phyloP scores from a whole-genome alignment of 2,329 filamentous ascomycete species.

The Fusarium musae region DNA sequence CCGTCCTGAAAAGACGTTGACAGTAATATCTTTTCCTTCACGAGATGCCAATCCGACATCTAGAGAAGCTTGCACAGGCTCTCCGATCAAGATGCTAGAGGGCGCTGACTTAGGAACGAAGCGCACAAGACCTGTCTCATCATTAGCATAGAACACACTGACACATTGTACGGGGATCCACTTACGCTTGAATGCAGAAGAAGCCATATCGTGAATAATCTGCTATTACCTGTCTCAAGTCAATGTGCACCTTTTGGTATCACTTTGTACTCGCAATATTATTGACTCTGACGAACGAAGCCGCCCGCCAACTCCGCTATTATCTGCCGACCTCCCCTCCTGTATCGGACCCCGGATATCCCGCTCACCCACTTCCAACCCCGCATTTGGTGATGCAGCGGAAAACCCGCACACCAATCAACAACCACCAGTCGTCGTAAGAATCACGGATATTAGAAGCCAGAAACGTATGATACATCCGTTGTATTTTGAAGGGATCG shows the following conservation, averaged over 20 bases:
- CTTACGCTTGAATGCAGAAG: slow-evolving; percentile 5
- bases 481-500: not conserved
- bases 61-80: not conserved
- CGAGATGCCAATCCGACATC: not conserved
- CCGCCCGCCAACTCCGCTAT: not conserved
- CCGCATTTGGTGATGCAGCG: not conserved
- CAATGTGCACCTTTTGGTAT: fast-evolving
- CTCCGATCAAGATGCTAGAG: not conserved
- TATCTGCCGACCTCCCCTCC: not conserved
- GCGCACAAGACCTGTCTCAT: not conserved
- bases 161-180: fast-evolving
- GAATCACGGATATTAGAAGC: not conserved
- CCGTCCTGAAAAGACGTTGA: not conserved
- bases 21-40: not conserved
- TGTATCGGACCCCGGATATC: slow-evolving; percentile 18
- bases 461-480: slow-evolving; percentile 6
- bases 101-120: slow-evolving; percentile 12
- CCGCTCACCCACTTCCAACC: not conserved
- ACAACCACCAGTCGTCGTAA: not conserved
- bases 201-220: not conserved
- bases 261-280: not conserved
- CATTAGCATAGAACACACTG: not conserved
- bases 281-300: not conserved
- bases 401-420: not conserved
- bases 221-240: too few relatives aligned